Conservation (phyloP, 495 filamentous ascomycete species). For the Neurospora sp. region DNA sequence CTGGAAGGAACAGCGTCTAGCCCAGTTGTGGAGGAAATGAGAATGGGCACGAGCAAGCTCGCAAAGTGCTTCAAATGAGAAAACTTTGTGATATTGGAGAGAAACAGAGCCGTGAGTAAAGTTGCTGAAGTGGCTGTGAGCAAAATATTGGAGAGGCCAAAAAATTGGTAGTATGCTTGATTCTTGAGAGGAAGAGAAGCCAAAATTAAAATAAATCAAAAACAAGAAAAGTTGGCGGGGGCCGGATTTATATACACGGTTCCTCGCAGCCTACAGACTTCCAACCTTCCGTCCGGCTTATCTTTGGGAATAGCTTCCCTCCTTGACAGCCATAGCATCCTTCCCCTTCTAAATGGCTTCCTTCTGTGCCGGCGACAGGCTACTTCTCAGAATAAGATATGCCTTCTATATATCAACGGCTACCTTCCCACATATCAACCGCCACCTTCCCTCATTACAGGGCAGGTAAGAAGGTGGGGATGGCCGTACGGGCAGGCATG, state of each 20-base stretch:
- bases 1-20: not conserved
- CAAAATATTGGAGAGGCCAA: not conserved
- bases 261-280: not conserved
- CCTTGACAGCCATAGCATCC: not conserved
- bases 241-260: not conserved
- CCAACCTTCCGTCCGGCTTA: not conserved
- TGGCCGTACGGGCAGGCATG: not conserved
- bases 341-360: too few species aligned
- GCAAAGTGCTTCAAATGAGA: not conserved
- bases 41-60: not conserved
- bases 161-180: not conserved
- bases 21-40: not conserved
- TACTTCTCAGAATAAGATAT: not conserved
- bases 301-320: not conserved
- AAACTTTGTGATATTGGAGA: not conserved
- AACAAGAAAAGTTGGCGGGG: not conserved
- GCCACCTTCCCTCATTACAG: not conserved
- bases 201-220: not conserved
- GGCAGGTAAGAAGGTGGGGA: not conserved
- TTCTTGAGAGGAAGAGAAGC: not conserved
- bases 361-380: too few species aligned
- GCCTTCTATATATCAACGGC: not conserved
- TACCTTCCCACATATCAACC: not conserved
- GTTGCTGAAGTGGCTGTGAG: not conserved
- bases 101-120: not conserved